Conservation (phyloP, 306 rosid genomes). For the Acacia confusa region DNA sequence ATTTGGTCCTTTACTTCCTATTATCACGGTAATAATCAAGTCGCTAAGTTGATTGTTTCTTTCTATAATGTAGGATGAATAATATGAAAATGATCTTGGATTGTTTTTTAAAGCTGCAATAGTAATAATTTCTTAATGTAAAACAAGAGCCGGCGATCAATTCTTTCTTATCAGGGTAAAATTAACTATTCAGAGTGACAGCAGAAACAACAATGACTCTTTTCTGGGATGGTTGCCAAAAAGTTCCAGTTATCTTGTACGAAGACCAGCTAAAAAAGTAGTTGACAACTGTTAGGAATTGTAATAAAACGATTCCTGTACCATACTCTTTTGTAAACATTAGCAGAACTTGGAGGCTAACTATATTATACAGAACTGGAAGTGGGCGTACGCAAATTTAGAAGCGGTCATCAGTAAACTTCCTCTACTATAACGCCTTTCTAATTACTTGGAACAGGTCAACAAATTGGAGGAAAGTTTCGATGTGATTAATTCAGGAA, state of each 20-base stretch:
- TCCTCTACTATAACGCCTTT: conserved; percentile 7
- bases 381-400: conserved; percentile 10
- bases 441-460: conserved; percentile 55
- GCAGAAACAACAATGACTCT: too few species aligned
- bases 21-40: conserved; percentile 65
- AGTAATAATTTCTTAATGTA: too few species aligned
- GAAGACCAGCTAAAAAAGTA: not conserved
- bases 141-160: too few species aligned
- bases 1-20: conserved; percentile 97
- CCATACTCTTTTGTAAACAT: not conserved
- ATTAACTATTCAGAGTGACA: too few species aligned
- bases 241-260: too few species aligned
- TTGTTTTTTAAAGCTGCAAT: too few species aligned
- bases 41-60: not conserved
- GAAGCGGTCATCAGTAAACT: conserved; percentile 1
- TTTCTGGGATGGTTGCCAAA: too few species aligned
- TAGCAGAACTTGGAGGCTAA: conserved; percentile 1
- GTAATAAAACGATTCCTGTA: not conserved
- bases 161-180: too few species aligned
- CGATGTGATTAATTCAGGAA: conserved; percentile 67
- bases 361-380: conserved; percentile 6
- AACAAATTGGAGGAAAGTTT: conserved; percentile 82
- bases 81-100: not conserved
- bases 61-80: not conserved
- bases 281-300: not conserved